Evolutionary conservation across 306 rosid species (phyloP), one percentile per base, ranked within the genome.

Genomic region (Benincasa hispida): DNA sequence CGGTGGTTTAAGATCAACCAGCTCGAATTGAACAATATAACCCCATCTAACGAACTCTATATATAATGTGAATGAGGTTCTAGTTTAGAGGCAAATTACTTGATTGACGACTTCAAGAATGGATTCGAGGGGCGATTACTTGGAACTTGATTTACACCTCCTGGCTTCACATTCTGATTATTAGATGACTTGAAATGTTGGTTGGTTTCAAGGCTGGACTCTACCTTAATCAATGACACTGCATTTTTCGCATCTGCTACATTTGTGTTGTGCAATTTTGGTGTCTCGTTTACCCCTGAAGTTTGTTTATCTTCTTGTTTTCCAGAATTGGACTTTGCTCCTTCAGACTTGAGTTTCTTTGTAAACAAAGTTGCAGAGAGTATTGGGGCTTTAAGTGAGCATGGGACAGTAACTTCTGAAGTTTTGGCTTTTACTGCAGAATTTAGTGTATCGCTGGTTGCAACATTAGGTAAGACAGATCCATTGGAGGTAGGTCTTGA

Each of bases 21-120:
- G 35, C 56, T 19, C 25, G 1, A 5, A 66, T n/a, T 66, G 27
- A 66, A 62, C 42, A 62, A 30, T 62, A 30, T 9, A 37, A 51
- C 72, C 74, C 32, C 51, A 39, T 65, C 17, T 18, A 24, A 66
- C 2, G 18, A 3, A 34, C 73, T 10, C 48, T 19, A 1, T 58
- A 24, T 59, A 18, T 34, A 3, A 63, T 66, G 53, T 39, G 18
- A 66, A 66, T 56, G 45, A 39, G 67, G 75, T 12, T 51, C 34
- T 19, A 2, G n/a, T 45, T 66, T 13, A 62, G 54, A 66, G 70
- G 61, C 35, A 79, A 45, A 42, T 89, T 85, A 94, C 88, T 88
- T 92, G 62, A 90, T 42, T 17, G 86, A 77, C 50, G 92, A 82
- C 96, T 92, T 94, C 76, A 88, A 79, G 87, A 94, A 92, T 24